These are phyloP conservation scores for Dendrobium huoshanense DNA, from an alignment of 106 monocot species.

Conservation along the genomic window DNA sequence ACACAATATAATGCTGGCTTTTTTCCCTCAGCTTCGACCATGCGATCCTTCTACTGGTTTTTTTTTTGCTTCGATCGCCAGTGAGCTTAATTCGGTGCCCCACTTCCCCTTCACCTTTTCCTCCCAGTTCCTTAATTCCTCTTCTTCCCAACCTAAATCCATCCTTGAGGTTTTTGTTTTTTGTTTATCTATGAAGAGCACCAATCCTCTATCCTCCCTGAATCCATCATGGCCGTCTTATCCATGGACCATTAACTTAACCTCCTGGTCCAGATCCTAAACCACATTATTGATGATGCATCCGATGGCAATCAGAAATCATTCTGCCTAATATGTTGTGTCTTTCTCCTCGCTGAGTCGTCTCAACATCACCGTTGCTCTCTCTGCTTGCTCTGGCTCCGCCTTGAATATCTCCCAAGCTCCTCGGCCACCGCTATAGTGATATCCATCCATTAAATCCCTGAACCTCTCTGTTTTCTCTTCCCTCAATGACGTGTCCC, in stretches of 20 bases:
- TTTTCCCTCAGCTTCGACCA: background rate
- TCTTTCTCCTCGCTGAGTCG: conserved; percentile 42
- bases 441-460: conserved; percentile 21
- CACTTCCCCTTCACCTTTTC: conserved; percentile 7
- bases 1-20: too few species aligned
- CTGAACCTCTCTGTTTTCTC: conserved; percentile 65
- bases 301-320: conserved; percentile 34
- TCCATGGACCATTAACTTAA: conserved; percentile 38
- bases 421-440: conserved; percentile 23
- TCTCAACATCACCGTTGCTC: conserved; percentile 23
- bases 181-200: background rate
- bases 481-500: conserved; percentile 26
- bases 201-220: background rate
- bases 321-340: conserved; percentile 47
- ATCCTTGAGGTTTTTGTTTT: background rate
- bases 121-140: conserved; percentile 34
- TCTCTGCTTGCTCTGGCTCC: conserved; percentile 22
- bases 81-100: background rate
- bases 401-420: conserved; percentile 27
- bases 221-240: conserved; percentile 26
- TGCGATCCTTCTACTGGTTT: conserved; percentile 6
- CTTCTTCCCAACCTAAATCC: conserved; percentile 59
- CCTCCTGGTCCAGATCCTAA: conserved; percentile 30
- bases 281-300: too few species aligned
- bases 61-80: background rate